Base-by-base conservation (phyloP, 129 eudicot genomes). In the Flaveria bidentis region DNA sequence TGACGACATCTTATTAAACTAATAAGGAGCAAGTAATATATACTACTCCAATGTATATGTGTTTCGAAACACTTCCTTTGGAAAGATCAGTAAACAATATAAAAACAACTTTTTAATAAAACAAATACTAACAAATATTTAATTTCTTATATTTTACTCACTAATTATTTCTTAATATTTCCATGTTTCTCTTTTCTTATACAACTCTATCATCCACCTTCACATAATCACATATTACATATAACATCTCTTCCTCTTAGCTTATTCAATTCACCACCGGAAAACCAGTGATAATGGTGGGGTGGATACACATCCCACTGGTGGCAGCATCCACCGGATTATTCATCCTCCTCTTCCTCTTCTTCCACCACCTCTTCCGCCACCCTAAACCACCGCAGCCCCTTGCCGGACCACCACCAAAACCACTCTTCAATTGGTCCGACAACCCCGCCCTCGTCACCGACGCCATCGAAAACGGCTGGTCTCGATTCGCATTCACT, bases 391-490 rank as follows among this genome's bases (percentile, higher is more conserved):
- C 80, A 78, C 57, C 82, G 6, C 71, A 23, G 30, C 58, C 76
- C 10, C 17, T 26, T 26, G 30, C 79, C 74, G 63, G 61, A 77
- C 0, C 76, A 17, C 33, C 78, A 6, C n/a, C 71, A 13, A 63
- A 33, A 63, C 33, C 84, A 0, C 17, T 82, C 52, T 92, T 93
- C 81, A 82, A 45, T 11, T 93, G 98, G 98, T 70, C 84, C 16
- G 96, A 93, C 68, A 89, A 93, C 79, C 98, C 97, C 42, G 69
- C 91, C 2, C 91, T 91, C 3, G 79, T 91, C 55, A 85, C 93
- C 1, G 96, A 89, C 53, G 99, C 97, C 6, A 91, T 94, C 13
- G 99, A 94, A 52, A 88, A 91, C 42, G 99, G 99, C 17, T 94
- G 99, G 99, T 84, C 97, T 0, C 71, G 89, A 57, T 95, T 95